Evolutionary conservation across 306 rosid species (phyloP), one percentile per base, ranked within the genome.

Genomic region (Acacia confusa): DNA sequence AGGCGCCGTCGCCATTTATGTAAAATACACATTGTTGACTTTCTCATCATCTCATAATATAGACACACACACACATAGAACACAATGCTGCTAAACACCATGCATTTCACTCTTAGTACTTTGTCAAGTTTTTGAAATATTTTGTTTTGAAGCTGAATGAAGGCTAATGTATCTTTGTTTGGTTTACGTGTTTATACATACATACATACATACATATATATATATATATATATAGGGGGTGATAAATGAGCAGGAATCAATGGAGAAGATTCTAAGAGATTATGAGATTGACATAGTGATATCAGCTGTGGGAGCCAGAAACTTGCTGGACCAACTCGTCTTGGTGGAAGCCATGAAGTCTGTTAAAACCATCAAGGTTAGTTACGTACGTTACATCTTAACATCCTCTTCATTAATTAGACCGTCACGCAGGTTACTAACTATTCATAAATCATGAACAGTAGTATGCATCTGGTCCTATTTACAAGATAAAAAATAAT

Each of bases 1-100:
- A 82, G 95, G 97, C 70, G 95, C 92, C 60, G 70, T 48, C 3
- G 7, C 85, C 86, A 41, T 90, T 38, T 83, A 86, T 69, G 97
- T 92, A 77, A 77, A 78, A 67, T 38, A 3, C 6, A 8, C 25
- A 32, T 2, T 47, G 19, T 45, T 45, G 52, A 11, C 52, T 47
- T 47, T 47, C 52, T 47, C 17, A 47, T 13, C 4, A 47, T 14
- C 52, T 47, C 55, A 48, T 48, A 48, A 16, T 48, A 48, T 0
- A 0, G 0, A 36, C 3, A 32, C 3, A 32, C 4, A 32, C 3
- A 30, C 30, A n/a, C n/a, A n/a, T n/a, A n/a, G n/a, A n/a, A n/a
- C n/a, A n/a, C n/a, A n/a, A n/a, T n/a, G n/a, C n/a, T n/a, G n/a
- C n/a, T n/a, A n/a, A n/a, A 36, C 58, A 4, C 22, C 58, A 48